These are phyloP conservation scores for Hypoxylon fuscum DNA, from an alignment of 495 filamentous ascomycete genomes.

Conservation along the genomic window DNA sequence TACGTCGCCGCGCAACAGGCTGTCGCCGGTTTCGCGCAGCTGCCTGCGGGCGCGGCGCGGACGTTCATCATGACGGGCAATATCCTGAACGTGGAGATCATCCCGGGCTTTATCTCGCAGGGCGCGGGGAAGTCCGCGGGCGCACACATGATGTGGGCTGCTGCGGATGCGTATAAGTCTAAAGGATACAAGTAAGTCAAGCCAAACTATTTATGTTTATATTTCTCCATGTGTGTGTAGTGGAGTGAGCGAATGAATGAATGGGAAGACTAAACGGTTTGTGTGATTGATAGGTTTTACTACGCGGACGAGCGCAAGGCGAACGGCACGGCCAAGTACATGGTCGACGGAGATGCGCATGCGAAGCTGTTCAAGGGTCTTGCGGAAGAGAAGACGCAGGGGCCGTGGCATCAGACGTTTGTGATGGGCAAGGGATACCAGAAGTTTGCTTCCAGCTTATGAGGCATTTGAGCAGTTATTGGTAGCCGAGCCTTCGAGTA, in stretches of 20 bases:
- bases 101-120: conserved; percentile 45
- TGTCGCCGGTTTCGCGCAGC: conserved; percentile 47
- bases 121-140: conserved; percentile 58
- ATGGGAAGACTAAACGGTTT: background rate
- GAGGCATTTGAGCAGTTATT: background rate
- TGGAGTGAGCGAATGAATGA: background rate
- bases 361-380: conserved; percentile 52
- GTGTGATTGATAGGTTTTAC: conserved; percentile 52
- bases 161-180: conserved; percentile 52
- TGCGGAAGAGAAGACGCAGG: conserved; percentile 47
- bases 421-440: conserved; percentile 56
- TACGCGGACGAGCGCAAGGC: conserved; percentile 57
- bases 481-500: too few species aligned
- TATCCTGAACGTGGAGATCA: conserved; percentile 47
- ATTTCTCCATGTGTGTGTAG: background rate
- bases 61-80: conserved; percentile 64
- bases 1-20: conserved; percentile 58
- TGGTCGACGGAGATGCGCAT: conserved; percentile 53
- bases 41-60: conserved; percentile 46
- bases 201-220: background rate
- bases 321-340: conserved; percentile 45
- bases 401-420: conserved; percentile 58
- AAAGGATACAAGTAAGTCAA: conserved; percentile 57
- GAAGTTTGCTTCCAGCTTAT: conserved; percentile 30
- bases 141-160: conserved; percentile 54